Conservation (phyloP, 441 rosid species). For the Populus trichocarpa region DNA sequence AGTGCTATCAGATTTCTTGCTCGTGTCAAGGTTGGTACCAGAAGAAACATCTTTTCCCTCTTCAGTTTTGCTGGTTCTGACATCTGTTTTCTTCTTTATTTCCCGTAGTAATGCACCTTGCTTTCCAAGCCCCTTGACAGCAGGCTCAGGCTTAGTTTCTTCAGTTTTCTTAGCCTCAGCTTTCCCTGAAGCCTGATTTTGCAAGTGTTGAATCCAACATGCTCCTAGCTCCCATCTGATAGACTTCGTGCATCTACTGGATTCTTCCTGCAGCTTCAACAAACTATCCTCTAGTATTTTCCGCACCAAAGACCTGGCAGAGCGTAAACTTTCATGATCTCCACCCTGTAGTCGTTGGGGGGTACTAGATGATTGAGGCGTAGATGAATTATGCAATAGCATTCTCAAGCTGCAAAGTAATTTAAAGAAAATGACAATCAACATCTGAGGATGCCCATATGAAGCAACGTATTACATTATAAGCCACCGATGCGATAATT, state of each 20-base stretch:
- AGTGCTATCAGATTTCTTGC: constrained; percentile 47
- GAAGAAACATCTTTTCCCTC: constrained; percentile 33
- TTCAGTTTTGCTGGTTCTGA: constrained; percentile 33
- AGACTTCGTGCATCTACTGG: constrained; percentile 27
- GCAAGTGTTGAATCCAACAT: constrained; percentile 71
- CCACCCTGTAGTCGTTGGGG: constrained; percentile 58
- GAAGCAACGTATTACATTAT: not conserved
- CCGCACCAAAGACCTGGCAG: constrained; percentile 35
- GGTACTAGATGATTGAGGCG: constrained; percentile 31
- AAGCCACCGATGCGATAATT: not conserved
- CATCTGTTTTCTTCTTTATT: constrained; percentile 56
- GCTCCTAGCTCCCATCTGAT: constrained; percentile 75
- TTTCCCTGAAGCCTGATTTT: constrained; percentile 64
- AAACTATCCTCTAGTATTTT: constrained; percentile 47
- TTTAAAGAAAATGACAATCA: constrained; percentile 18
- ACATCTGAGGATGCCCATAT: constrained; percentile 8
- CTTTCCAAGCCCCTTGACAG: constrained; percentile 37
- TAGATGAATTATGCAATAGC: constrained; percentile 45
- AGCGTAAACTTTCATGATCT: constrained; percentile 31
- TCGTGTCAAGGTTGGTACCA: constrained; percentile 34
- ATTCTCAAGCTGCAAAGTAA: constrained; percentile 48
- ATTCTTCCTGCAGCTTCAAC: constrained; percentile 41
- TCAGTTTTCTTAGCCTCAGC: constrained; percentile 66
- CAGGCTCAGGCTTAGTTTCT: constrained; percentile 46
- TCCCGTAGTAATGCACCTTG: constrained; percentile 71